Evolutionary conservation across 768 basidiomycete species (phyloP).

Genomic region (Asterophora lycoperdoides): DNA sequence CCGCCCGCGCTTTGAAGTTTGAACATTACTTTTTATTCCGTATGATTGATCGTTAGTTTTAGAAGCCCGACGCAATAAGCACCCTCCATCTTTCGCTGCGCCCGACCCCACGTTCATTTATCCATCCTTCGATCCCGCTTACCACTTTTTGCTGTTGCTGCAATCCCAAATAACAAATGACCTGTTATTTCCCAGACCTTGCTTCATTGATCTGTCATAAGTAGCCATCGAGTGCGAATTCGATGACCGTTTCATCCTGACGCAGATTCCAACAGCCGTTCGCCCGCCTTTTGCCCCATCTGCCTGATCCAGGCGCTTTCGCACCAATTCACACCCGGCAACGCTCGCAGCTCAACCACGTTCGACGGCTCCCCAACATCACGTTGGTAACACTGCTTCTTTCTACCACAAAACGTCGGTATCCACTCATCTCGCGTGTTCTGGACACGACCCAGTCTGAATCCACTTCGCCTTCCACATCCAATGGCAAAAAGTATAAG

Average conservation of each 20-base stretch:
- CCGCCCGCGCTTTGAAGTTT: background rate
- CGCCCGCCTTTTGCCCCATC: background rate
- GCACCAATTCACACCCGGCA: no score
- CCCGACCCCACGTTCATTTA: background rate
- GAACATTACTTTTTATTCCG: background rate
- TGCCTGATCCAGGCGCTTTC: background rate
- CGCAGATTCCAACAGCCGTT: background rate
- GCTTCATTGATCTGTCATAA: no score
- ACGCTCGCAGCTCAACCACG: no score
- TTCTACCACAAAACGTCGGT: conserved; percentile 8
- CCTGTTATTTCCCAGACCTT: no score
- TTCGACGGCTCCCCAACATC: no score
- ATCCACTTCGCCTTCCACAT: no score
- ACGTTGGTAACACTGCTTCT: background rate
- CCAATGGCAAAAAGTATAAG: no score
- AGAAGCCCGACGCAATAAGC: background rate
- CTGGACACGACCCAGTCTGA: no score
- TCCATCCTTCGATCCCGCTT: background rate
- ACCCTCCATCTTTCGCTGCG: background rate
- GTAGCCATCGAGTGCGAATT: no score
- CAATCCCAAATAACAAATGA: no score
- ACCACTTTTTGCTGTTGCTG: no score
- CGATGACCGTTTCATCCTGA: no score
- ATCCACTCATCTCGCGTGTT: background rate
- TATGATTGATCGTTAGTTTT: background rate